Evolutionary conservation across 2,329 filamentous ascomycete species (phyloP), one percentile per base, ranked within the genome.

Genomic region (Gnomoniopsis sp.): DNA sequence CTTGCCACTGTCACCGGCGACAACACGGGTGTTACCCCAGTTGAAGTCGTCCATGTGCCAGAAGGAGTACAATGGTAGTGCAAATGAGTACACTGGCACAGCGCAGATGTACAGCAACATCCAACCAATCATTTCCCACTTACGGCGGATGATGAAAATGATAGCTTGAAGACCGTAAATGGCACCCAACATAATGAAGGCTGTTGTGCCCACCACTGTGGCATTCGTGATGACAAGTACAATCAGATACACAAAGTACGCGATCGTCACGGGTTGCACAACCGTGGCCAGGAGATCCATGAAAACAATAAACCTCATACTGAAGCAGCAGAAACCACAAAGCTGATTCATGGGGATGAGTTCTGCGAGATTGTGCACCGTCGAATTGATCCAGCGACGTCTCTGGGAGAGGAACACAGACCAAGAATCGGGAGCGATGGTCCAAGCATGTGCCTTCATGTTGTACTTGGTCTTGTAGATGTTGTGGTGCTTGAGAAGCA

Each of bases 41-140:
- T 89, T 90, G 84, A 99, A 99, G 77, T 99, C 95, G 74, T 99
- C 95, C 95, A 98, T 98, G 77, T 97, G 85, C 95, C 95, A 99
- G 84, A 99, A 99, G 52, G 93, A 83, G 74, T 98, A 98, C 30
- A 99, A 78, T 0, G 95, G 95, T 48, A 99, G 82, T 59, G 84
- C 92, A 63, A 96, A 91, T 47, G 90, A 88, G 81, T 96, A 99
- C 64, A 99, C 85, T 0, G 93, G 93, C 62, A 96, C 89, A 56
- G 95, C 93, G 33, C 95, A 63, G 60, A 99, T 84, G 74, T 99
- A 99, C 63, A 99, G 86, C 66, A 99, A 81, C 92, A 99, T 97
- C 95, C 95, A 99, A 38, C 93, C 95, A 66, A 99, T 89, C 93
- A 98, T 98, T 73, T 99, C 93, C 95, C 95, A 99, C 78, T 97